Percentiles rank a stretch among this genome's conserved stretches.
phyloP scores from a whole-genome alignment of 345 rosid genomes.

The Arabidopsis thaliana region TAIR10.1 NC_003070.9:23427501-23428000 shows the following conservation, averaged over 20 bases:
- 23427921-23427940: constrained; percentile 94
- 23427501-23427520: neutral
- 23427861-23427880: neutral
- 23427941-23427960: constrained; percentile 87
- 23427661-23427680: neutral
- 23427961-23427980: constrained; percentile 88
- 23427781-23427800: constrained; percentile 74
- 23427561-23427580: constrained; percentile 77
- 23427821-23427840: neutral
- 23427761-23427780: constrained; percentile 94
- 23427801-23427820: constrained; percentile 64
- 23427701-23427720: constrained; percentile 75
- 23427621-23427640: constrained; percentile 81
- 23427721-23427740: constrained; percentile 81
- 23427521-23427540: neutral
- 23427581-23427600: constrained; percentile 87
- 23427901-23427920: constrained; percentile 91
- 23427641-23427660: constrained; percentile 58
- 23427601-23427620: constrained; percentile 98
- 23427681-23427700: neutral
- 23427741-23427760: constrained; percentile 81
- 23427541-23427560: neutral
- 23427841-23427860: constrained; percentile 2
- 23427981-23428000: constrained; percentile 62
- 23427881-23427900: neutral